phyloP scores from a whole-genome alignment of 768 basidiomycete species.

The Lentinula aciculospora region DNA sequence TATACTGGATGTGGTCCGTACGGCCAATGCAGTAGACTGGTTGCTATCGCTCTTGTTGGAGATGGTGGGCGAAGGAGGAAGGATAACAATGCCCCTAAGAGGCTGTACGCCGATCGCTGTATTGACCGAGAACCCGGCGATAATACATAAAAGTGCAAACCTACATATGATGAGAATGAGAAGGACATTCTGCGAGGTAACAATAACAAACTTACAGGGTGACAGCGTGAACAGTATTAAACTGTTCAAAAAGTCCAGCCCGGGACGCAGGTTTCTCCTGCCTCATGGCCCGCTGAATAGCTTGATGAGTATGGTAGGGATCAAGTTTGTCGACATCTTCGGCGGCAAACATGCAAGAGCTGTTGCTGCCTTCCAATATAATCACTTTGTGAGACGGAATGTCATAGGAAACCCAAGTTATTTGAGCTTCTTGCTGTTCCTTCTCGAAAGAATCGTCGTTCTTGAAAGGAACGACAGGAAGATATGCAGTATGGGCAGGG shows the following conservation, averaged over 20 bases:
- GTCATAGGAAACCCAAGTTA: slow-evolving; percentile 37
- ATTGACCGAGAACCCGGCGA: slow-evolving; percentile 56
- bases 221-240: slow-evolving; percentile 51
- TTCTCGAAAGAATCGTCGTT: slow-evolving; percentile 22
- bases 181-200: slow-evolving; percentile 9
- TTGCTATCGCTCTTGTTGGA: neutral
- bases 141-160: slow-evolving; percentile 61
- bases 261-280: slow-evolving; percentile 20
- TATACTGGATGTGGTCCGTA: slow-evolving; percentile 2
- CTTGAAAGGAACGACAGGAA: slow-evolving; percentile 44
- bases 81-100: neutral
- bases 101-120: slow-evolving; percentile 29
- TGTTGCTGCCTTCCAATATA: slow-evolving; percentile 26
- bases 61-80: slow-evolving; percentile 4
- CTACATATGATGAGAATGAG: slow-evolving; percentile 28
- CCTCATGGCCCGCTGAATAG: slow-evolving; percentile 40
- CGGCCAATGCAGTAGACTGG: neutral
- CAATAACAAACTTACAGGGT: slow-evolving; percentile 55
- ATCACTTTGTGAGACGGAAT: slow-evolving; percentile 36
- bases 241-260: slow-evolving; percentile 27
- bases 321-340: slow-evolving; percentile 38
- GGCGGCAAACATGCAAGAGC: slow-evolving; percentile 39
- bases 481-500: slow-evolving; percentile 41
- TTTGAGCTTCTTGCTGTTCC: slow-evolving; percentile 24
- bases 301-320: slow-evolving; percentile 34